A percentile compares a stretch with the other conserved stretches of the same genome.
Evolutionary conservation across 1,139 yeast genomes (phyloP).

Genomic region (Kluyveromyces sp.): DNA sequence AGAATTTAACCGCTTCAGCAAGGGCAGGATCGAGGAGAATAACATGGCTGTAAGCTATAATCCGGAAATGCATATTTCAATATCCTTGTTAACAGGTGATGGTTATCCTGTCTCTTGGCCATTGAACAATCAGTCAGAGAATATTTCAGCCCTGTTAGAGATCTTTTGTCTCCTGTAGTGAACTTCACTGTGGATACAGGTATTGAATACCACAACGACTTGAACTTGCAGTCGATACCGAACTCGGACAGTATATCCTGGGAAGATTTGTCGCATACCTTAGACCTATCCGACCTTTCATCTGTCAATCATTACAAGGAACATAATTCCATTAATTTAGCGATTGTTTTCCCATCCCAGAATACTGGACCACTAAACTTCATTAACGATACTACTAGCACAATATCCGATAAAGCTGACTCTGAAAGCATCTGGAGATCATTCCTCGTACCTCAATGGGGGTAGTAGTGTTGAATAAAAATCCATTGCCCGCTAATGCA

Average conservation of each 20-base stretch:
- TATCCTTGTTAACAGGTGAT: constrained; percentile 54
- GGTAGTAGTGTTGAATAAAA: constrained; percentile 48
- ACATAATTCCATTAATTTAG: constrained; percentile 22
- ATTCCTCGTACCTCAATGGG: constrained; percentile 88
- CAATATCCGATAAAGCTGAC: constrained; percentile 13
- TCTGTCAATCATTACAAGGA: constrained; percentile 24
- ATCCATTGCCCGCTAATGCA: constrained; percentile 28
- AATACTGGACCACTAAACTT: constrained; percentile 17
- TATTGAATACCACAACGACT: constrained; percentile 53
- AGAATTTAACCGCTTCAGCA: constrained; percentile 35
- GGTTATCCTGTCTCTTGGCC: constrained; percentile 49
- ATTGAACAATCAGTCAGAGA: constrained; percentile 37
- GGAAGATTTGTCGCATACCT: constrained; percentile 30
- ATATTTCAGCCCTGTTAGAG: constrained; percentile 41
- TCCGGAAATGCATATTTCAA: constrained; percentile 57
- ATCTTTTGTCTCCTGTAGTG: constrained; percentile 44
- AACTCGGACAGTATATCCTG: constrained; percentile 34
- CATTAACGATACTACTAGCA: constrained; percentile 10
- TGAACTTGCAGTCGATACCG: constrained; percentile 34
- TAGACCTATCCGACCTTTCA: constrained; percentile 34
- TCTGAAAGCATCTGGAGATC: constrained; percentile 49
- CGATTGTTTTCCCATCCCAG: constrained; percentile 26
- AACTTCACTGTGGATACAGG: constrained; percentile 76
- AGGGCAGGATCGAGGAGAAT: constrained; percentile 8
- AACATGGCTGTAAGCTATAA: constrained; percentile 46